Evolutionary conservation across 225 moss, liverwort and hornwort species (phyloP), one percentile per base, ranked within the genome.

Genomic region (Polytrichum formosum): DNA sequence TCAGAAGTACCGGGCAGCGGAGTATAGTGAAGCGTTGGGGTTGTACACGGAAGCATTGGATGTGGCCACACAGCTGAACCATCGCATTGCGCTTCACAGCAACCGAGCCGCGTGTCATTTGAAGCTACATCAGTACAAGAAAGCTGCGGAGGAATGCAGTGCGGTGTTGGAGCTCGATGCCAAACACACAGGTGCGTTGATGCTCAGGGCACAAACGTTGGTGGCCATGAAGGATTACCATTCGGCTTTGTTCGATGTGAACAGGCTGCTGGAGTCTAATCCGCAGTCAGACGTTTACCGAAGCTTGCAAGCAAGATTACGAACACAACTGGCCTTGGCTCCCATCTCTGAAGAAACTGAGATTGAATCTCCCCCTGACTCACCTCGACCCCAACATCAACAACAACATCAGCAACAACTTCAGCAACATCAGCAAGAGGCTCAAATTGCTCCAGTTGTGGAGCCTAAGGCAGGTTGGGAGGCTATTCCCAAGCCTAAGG

Each of bases 141-240:
- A 80, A 78, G 98, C 98, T 20, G 94, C 98, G 72, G 92, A 98
- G 78, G 98, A 98, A 67, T 98, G 98, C 84, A 94, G 87, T 70
- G 91, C 94, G 3, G 98, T 98, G 74, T 75, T 98, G 72, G 94
- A 98, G 91, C 79, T 94, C 66, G 98, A 98, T 35, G 88, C 91
- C 72, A 98, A 92, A 81, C 98, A 98, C 70, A 73, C 91, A 0
- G 98, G 92, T 18, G 98, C 98, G 21, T 88, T 98, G 56, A 98
- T 94, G 98, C 78, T 98, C 61, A 85, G 98, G 55, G 94, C 98
- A 6, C 98, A 98, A 74, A 98, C 98, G 0, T 69, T 90, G 74
- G 98, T 98, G 73, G 98, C 98, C 9, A 75, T 94, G 77, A 94
- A 98, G 59, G 94, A 98, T 21, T 98, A 98, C 71, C 94, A 98